Evolutionary conservation across 371 early-diverging fungal species (phyloP).

Genomic region (Thermomucor indicae-seudaticae): DNA sequence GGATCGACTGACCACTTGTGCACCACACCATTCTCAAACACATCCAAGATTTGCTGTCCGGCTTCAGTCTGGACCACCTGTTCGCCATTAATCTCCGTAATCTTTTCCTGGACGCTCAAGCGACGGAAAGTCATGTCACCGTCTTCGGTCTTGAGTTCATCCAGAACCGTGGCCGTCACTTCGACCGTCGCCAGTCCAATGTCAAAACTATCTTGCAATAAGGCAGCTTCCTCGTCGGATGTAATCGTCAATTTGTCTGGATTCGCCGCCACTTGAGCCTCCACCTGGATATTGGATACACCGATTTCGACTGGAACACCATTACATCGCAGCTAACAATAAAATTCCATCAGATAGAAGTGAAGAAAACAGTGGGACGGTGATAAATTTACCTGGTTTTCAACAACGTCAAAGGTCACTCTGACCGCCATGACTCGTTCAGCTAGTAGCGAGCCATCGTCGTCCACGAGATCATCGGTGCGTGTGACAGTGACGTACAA

Average conservation of each 20-base stretch:
- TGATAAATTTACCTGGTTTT: slow-evolving; percentile 39
- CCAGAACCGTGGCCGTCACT: slow-evolving; percentile 54
- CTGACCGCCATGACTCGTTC: slow-evolving; percentile 63
- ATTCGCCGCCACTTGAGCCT: slow-evolving; percentile 52
- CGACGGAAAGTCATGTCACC: slow-evolving; percentile 52
- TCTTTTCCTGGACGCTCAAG: slow-evolving; percentile 55
- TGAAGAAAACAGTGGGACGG: not conserved
- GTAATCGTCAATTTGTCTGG: slow-evolving; percentile 40
- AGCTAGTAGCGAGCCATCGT: slow-evolving; percentile 60
- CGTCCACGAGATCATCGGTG: slow-evolving; percentile 66
- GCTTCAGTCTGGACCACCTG: slow-evolving; percentile 67
- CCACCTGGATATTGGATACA: slow-evolving; percentile 53
- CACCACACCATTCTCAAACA: slow-evolving; percentile 50
- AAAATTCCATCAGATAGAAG: not conserved
- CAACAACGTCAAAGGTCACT: slow-evolving; percentile 65
- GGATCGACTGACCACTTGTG: slow-evolving; percentile 47
- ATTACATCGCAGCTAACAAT: slow-evolving; percentile 48
- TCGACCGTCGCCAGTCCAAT: slow-evolving; percentile 68
- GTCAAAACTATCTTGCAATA: slow-evolving; percentile 55
- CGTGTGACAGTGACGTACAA: slow-evolving; percentile 64
- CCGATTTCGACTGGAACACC: slow-evolving; percentile 57
- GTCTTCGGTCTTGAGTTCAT: slow-evolving; percentile 51
- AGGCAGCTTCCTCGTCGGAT: slow-evolving; percentile 48
- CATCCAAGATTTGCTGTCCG: slow-evolving; percentile 66
- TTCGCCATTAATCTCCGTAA: slow-evolving; percentile 68